Evolutionary conservation across 2,329 filamentous ascomycete species (phyloP).

Genomic region (Penicillium sp.): DNA sequence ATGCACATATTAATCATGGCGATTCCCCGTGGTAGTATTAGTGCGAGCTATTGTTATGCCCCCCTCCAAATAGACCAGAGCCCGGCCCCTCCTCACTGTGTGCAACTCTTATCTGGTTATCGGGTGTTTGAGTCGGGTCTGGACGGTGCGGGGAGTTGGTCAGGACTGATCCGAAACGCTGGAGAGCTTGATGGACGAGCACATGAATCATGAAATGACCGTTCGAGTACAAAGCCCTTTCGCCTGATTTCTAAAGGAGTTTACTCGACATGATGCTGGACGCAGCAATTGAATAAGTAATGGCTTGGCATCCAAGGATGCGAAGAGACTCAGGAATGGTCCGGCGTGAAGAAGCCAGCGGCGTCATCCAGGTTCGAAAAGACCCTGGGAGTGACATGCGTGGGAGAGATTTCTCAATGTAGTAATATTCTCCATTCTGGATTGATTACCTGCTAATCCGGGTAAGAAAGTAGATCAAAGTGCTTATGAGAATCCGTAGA

Average conservation of each 20-base stretch:
- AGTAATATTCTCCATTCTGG: background rate
- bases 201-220: background rate
- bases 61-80: background rate
- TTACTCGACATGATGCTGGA: too few relatives aligned
- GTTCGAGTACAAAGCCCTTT: too few relatives aligned
- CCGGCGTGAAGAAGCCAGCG: background rate
- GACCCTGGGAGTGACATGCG: background rate
- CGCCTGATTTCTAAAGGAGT: too few relatives aligned
- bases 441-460: background rate
- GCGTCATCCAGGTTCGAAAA: background rate
- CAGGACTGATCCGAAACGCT: background rate
- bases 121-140: constrained; percentile 17
- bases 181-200: background rate
- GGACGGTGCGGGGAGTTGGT: constrained; percentile 2
- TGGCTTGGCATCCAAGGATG: too few relatives aligned
- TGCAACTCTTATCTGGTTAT: constrained; percentile 18
- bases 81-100: constrained; percentile 5
- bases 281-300: too few relatives aligned
- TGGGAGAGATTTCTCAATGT: background rate
- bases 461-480: background rate
- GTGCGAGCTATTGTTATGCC: constrained; percentile 1
- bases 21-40: constrained; percentile 5
- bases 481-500: too few relatives aligned
- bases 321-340: too few relatives aligned
- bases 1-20: background rate